Evolutionary conservation across 1,284 basidiomycete species (phyloP), one percentile per base, ranked within the genome.

Genomic region (Meripilus lineatus): DNA sequence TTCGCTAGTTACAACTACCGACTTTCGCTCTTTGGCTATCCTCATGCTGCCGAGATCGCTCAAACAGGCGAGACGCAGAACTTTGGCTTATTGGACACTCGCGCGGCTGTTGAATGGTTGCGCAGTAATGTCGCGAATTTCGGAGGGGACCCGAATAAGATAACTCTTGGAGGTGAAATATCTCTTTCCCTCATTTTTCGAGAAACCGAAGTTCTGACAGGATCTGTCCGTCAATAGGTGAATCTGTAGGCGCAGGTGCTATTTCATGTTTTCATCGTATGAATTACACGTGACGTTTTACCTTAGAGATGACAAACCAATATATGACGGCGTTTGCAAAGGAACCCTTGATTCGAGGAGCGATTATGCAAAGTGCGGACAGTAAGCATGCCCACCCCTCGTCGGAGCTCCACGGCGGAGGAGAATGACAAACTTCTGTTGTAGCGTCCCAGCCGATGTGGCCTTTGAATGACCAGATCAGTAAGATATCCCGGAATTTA

Each of bases 1-100:
- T 71, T 69, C 46, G 68, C 63, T 14, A 70, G 68, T 54, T 69
- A 65, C 55, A 70, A 70, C 47, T 71, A 71, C 46, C 62, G 69
- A 14, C 58, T 71, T 2, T 67, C 68, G 2, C 55, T 70, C 2
- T 70, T 62, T 40, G 69, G 63, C 11, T 71, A 62, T 48, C 69
- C 69, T 5, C 67, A 69, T 48, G 59, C 69, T 15, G 50, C 62
- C 7, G 69, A 72, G 48, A 61, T 70, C 17, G 63, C 62, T 1
- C 57, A 61, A 37, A 53, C 58, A 14, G 60, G 62, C 1, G 52
- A 64, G 48, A 68, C 69, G 2, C 69, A 70, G 50, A 72, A 72
- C 49, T 59, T 71, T 30, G 70, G 69, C 5, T 51, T 72, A 5
- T 57, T 70, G 4, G 70, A 72, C 44, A 66, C 63, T 6, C 59